These are phyloP conservation scores for Plasmodium chabaudi DNA, from an alignment of 169 alveolate genomes.

Conservation along the genomic window DNA sequence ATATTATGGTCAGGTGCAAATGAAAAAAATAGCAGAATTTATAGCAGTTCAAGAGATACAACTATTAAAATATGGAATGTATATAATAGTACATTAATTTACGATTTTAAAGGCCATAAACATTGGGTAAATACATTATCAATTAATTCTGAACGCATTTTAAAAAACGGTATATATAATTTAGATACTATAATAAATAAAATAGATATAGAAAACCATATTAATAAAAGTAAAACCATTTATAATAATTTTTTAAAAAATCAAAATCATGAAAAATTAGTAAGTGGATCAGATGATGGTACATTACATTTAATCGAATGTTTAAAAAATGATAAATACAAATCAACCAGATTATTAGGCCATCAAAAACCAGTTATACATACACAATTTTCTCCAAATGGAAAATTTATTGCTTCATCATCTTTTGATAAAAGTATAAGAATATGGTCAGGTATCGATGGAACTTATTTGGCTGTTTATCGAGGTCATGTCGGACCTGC, in stretches of 20 bases:
- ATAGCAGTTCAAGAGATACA: constrained; percentile 96
- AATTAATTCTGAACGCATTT: constrained; percentile 93
- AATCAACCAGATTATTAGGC: constrained; percentile 95
- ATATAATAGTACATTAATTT: constrained; percentile 80
- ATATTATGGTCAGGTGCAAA: constrained; percentile 95
- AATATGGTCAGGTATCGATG: constrained; percentile 93
- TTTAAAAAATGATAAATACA: constrained; percentile 85
- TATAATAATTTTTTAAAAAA: constrained; percentile 70
- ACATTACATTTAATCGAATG: constrained; percentile 95
- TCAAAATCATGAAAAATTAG: constrained; percentile 94
- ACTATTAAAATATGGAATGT: constrained; percentile 94
- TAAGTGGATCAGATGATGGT: constrained; percentile 98
- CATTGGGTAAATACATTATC: constrained; percentile 99
- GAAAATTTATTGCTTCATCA: constrained; percentile 97
- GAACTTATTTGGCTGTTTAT: constrained; percentile 93
- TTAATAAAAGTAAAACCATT: constrained; percentile 78
- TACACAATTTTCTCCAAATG: constrained; percentile 98
- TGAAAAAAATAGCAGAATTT: constrained; percentile 82
- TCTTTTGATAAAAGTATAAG: constrained; percentile 96
- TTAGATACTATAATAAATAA: constrained; percentile 71
- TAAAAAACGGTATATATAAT: constrained; percentile 94
- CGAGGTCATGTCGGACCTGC: constrained; percentile 99
- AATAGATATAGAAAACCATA: constrained; percentile 81
- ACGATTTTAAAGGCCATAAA: constrained; percentile 94
- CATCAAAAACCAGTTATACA: constrained; percentile 97